Conservation (phyloP, 306 rosid genomes). For the Citrullus mucosospermus region DNA sequence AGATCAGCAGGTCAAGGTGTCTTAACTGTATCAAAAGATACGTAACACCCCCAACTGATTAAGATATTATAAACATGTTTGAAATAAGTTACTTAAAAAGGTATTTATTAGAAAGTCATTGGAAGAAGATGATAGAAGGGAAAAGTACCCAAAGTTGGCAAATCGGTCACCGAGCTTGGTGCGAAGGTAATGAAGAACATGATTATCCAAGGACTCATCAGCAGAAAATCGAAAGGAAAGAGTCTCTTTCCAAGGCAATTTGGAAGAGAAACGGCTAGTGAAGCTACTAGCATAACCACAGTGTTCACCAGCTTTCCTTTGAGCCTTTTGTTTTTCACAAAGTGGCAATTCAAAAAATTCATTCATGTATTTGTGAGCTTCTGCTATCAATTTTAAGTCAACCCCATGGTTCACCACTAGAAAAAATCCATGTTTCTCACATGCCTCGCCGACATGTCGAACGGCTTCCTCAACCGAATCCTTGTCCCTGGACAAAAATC, state of each 20-base stretch:
- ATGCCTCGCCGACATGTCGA: conserved; percentile 47
- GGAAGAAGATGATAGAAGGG: background rate
- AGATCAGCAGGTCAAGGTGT: too few relatives aligned
- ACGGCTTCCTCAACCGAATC: conserved; percentile 38
- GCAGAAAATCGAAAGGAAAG: conserved; percentile 56
- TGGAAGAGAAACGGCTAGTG: conserved; percentile 74
- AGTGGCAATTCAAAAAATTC: conserved; percentile 65
- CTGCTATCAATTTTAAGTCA: conserved; percentile 27
- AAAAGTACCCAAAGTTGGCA: conserved; percentile 44
- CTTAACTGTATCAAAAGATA: too few relatives aligned
- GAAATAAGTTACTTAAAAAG: too few relatives aligned
- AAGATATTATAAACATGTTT: too few relatives aligned
- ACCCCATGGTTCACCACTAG: conserved; percentile 80
- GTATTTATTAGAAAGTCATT: too few relatives aligned
- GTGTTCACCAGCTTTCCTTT: conserved; percentile 68
- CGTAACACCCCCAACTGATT: too few relatives aligned
- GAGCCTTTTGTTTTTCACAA: conserved; percentile 61
- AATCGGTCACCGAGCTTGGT: conserved; percentile 46
- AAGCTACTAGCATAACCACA: conserved; percentile 97
- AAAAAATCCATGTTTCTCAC: conserved; percentile 75
- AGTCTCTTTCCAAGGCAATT: conserved; percentile 93
- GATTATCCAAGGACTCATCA: conserved; percentile 11
- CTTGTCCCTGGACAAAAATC: conserved; percentile 51
- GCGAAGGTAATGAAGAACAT: conserved; percentile 39
- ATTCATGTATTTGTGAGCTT: conserved; percentile 56